Percentiles rank a stretch among this genome's conserved stretches.
Conservation (phyloP, 2,329 filamentous ascomycete species). For the Cryphonectria carpinicola region DNA sequence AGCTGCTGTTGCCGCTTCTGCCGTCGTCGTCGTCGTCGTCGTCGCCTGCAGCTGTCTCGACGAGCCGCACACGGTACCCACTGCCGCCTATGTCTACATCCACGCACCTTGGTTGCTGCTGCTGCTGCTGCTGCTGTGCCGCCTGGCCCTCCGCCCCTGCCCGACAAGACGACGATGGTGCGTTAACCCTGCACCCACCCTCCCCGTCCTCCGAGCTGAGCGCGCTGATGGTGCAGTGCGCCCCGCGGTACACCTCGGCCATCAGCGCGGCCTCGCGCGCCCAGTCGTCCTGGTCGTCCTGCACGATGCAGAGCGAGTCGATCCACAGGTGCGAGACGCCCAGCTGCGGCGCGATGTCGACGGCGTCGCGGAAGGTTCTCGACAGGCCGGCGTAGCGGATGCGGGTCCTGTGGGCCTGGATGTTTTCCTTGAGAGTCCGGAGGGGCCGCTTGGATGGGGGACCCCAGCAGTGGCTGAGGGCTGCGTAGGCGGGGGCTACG, state of each 20-base stretch:
- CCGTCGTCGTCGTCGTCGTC: too few relatives aligned
- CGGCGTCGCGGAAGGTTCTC: constrained; percentile 29
- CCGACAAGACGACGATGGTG: not conserved
- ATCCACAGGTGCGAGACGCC: constrained; percentile 22
- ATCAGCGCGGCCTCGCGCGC: constrained; percentile 29
- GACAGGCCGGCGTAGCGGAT: constrained; percentile 21
- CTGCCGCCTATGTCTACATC: not conserved
- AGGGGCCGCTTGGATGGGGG: constrained; percentile 17
- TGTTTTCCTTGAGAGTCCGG: not conserved
- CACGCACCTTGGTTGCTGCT: not conserved
- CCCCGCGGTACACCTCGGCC: constrained; percentile 30
- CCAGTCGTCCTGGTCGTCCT: constrained; percentile 30
- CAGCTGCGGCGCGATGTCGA: constrained; percentile 24
- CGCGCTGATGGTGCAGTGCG: constrained; percentile 26
- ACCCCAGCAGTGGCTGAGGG: constrained; percentile 28
- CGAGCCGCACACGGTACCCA: not conserved
- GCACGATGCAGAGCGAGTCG: constrained; percentile 16
- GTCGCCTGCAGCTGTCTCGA: not conserved
- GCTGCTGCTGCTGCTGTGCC: not conserved
- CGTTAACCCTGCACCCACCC: constrained; percentile 11
- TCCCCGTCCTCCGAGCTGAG: constrained; percentile 14
- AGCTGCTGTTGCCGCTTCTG: not conserved
- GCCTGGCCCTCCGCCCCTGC: too few relatives aligned
- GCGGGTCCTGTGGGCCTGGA: not conserved
- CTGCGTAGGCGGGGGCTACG: not conserved